Evolutionary conservation across 2,329 filamentous ascomycete species (phyloP).

Genomic region (Trichoderma asperellum): DNA sequence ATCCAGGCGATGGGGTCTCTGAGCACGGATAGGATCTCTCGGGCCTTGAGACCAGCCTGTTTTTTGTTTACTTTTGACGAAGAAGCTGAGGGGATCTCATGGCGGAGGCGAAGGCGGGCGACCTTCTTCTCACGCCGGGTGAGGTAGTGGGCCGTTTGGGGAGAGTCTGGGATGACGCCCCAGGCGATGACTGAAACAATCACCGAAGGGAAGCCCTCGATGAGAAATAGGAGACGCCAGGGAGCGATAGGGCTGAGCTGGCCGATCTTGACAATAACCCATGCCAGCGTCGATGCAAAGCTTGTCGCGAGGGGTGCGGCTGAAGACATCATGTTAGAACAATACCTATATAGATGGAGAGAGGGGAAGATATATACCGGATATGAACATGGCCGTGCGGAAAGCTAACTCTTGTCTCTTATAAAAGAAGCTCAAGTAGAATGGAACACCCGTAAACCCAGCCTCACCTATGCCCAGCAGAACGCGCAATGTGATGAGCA

Average conservation of each 20-base stretch:
- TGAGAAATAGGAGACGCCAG: constrained; percentile 82
- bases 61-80: constrained; percentile 28
- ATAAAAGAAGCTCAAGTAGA: constrained; percentile 68
- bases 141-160: constrained; percentile 66
- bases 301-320: constrained; percentile 81
- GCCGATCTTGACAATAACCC: constrained; percentile 73
- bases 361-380: constrained; percentile 50
- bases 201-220: constrained; percentile 85
- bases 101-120: constrained; percentile 68
- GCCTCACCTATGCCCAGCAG: constrained; percentile 67
- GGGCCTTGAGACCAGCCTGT: constrained; percentile 52
- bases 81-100: constrained; percentile 45
- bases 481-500: constrained; percentile 58
- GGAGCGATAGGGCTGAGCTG: constrained; percentile 70
- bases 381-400: constrained; percentile 83
- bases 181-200: constrained; percentile 74
- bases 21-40: constrained; percentile 57
- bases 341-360: not conserved
- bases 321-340: constrained; percentile 53
- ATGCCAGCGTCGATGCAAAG: constrained; percentile 77
- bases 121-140: constrained; percentile 68
- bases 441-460: constrained; percentile 66
- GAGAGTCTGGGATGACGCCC: constrained; percentile 76
- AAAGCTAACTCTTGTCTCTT: constrained; percentile 76
- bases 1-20: constrained; percentile 58